Evolutionary conservation across 2,329 filamentous ascomycete genomes (phyloP).

Genomic region (Fusarium denticulatum): DNA sequence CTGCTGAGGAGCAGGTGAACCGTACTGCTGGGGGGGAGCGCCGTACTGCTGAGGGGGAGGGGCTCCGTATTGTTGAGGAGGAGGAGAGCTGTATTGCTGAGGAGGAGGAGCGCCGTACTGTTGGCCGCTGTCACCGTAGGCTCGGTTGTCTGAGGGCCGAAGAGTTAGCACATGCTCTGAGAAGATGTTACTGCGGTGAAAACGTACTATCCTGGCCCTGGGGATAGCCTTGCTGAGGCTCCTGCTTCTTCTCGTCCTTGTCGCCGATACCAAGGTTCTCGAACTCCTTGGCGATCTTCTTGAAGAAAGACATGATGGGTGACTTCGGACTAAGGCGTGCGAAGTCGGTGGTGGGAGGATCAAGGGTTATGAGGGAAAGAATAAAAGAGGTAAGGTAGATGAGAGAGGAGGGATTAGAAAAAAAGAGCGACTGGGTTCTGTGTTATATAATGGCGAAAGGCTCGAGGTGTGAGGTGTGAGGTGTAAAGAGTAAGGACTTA

Average conservation of each 20-base stretch:
- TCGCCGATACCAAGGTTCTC: slow-evolving; percentile 60
- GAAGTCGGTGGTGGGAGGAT: background rate
- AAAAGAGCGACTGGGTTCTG: slow-evolving; percentile 9
- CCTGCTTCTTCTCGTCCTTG: slow-evolving; percentile 43
- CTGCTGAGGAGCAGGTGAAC: slow-evolving; percentile 38
- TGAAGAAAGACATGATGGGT: slow-evolving; percentile 56
- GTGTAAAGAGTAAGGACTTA: background rate
- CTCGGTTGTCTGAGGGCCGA: slow-evolving; percentile 26
- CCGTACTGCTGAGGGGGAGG: slow-evolving; percentile 8
- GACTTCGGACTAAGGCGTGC: slow-evolving; percentile 14
- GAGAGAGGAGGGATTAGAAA: slow-evolving; percentile 4
- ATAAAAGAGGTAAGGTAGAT: slow-evolving; percentile 3
- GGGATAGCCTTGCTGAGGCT: slow-evolving; percentile 16
- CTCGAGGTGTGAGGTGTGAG: slow-evolving; percentile 13
- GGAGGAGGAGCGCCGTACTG: slow-evolving; percentile 37
- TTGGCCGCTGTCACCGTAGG: slow-evolving; percentile 41
- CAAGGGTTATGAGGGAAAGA: background rate
- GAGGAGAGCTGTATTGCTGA: slow-evolving; percentile 47
- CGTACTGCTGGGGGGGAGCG: slow-evolving; percentile 19
- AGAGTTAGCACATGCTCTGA: slow-evolving; percentile 5
- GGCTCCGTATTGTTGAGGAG: slow-evolving; percentile 29
- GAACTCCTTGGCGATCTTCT: slow-evolving; percentile 55
- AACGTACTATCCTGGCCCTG: slow-evolving; percentile 33
- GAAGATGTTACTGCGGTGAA: background rate
- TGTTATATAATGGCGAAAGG: slow-evolving; percentile 33